These are phyloP conservation scores for Skeletonema marinoi DNA, from an alignment of 108 stramenopile species.

Conservation along the genomic window DNA sequence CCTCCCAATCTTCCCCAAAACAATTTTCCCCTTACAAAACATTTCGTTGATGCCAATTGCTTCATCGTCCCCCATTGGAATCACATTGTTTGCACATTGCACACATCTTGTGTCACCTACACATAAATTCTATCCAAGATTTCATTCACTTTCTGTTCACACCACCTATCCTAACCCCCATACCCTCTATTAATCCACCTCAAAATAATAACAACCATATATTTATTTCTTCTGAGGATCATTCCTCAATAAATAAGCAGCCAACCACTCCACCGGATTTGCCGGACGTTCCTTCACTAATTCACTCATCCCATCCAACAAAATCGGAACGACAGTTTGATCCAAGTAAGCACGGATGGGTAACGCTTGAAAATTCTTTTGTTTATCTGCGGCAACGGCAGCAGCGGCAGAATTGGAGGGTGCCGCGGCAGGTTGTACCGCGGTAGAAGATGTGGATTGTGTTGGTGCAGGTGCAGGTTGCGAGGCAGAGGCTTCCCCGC, in stretches of 20 bases:
- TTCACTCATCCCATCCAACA: constrained; percentile 98
- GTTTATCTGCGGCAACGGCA: background rate
- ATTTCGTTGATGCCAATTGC: background rate
- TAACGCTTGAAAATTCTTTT: constrained; percentile 71
- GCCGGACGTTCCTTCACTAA: constrained; percentile 97
- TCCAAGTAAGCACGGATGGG: constrained; percentile 99
- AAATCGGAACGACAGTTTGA: constrained; percentile 98
- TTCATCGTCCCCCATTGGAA: background rate
- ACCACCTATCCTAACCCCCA: background rate
- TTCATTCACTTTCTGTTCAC: background rate
- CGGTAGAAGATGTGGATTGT: background rate
- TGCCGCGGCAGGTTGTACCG: constrained; percentile 7
- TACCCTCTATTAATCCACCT: background rate
- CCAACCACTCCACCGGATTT: constrained; percentile 98
- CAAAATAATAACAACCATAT: background rate
- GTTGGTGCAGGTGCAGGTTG: constrained; percentile 1
- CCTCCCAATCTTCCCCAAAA: background rate
- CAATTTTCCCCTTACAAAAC: background rate
- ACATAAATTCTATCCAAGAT: background rate
- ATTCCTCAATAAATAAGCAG: constrained; percentile 91
- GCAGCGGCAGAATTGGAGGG: constrained; percentile 2
- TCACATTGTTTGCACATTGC: background rate
- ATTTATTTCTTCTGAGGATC: constrained; percentile 87
- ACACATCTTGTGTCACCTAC: background rate
- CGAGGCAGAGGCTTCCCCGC: background rate